Evolutionary conservation across 2,329 filamentous ascomycete genomes (phyloP), one percentile per base, ranked within the genome.

Genomic region (Lasiodiplodia sp.): DNA sequence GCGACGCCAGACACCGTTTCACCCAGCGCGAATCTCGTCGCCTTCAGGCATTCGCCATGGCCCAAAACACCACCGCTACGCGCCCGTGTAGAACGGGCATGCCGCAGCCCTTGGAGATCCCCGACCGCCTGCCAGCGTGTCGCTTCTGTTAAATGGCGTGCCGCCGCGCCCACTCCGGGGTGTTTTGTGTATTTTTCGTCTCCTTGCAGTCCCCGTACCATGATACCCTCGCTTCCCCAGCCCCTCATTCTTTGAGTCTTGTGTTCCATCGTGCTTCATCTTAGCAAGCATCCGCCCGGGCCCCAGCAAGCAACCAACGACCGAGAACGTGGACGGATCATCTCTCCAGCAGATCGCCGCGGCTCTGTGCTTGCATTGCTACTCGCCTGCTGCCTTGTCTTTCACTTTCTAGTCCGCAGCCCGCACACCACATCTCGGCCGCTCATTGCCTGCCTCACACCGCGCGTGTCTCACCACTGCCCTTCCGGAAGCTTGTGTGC

Each of bases 171-270:
- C 37, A 31, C 60, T 37, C 55, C 31, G 58, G 18, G 23, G 44
- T 34, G 21, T 52, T 64, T 52, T 11, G 21, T 40, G 28, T 52
- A 52, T 52, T 64, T 52, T 28, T 38, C 49, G 49, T 55, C 44
- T 38, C 63, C 63, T 66, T 66, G 63, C 63, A 66, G 63, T 55
- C 47, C 60, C 60, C 37, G 47, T 64, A 64, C 60, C 49, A 66
- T 66, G 63, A 66, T 56, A 56, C 63, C 52, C 51, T 66, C 63
- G 63, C 63, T 66, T 55, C 63, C 34, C 63, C 63, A 47, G 63
- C 63, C 63, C 63, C 63, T 34, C 63, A 56, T 66, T 66, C 63
- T 66, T 53, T 66, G 63, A 66, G 49, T 37, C 38, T 56, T 56
- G 52, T 44, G 47, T 53, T 38, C 62, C 62, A 53, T 55, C 47